A percentile compares a stretch with the other conserved stretches of the same genome.
phyloP scores from a whole-genome alignment of 495 filamentous ascomycete species.

The Hypoxylon fuscum region DNA sequence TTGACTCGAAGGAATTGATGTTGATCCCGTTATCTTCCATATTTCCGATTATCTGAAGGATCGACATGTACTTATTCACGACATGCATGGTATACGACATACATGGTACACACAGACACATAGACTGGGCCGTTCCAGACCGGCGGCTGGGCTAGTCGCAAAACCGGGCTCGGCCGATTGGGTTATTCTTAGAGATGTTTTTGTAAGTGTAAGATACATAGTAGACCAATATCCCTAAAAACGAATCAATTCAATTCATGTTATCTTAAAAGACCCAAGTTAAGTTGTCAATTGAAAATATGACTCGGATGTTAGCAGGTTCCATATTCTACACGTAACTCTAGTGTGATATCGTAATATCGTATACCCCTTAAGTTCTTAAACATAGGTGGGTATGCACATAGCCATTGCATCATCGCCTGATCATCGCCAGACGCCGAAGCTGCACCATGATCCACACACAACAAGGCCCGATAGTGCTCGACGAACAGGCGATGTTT shows the following conservation, averaged over 20 bases:
- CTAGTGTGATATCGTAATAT: no score
- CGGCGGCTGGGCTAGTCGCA: slow-evolving; percentile 19
- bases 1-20: not conserved
- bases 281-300: slow-evolving; percentile 8
- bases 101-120: no score
- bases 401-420: slow-evolving; percentile 46
- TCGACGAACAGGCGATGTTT: slow-evolving; percentile 39
- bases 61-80: slow-evolving; percentile 11
- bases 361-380: no score
- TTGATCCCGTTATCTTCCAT: slow-evolving; percentile 1
- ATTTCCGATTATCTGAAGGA: slow-evolving; percentile 7
- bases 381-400: not conserved
- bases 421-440: slow-evolving; percentile 39
- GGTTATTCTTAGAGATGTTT: slow-evolving; percentile 9
- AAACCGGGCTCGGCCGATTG: slow-evolving; percentile 32
- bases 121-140: slow-evolving; percentile 35
- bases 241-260: no score
- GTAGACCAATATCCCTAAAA: no score
- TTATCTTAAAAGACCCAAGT: slow-evolving; percentile 3
- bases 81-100: not conserved
- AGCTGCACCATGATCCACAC: slow-evolving; percentile 39
- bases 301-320: not conserved
- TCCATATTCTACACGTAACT: not conserved
- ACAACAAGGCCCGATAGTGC: slow-evolving; percentile 35
- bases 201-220: no score